These are phyloP conservation scores for Pseudopithomyces maydicus DNA, from an alignment of 2,329 filamentous ascomycete species.

Conservation along the genomic window DNA sequence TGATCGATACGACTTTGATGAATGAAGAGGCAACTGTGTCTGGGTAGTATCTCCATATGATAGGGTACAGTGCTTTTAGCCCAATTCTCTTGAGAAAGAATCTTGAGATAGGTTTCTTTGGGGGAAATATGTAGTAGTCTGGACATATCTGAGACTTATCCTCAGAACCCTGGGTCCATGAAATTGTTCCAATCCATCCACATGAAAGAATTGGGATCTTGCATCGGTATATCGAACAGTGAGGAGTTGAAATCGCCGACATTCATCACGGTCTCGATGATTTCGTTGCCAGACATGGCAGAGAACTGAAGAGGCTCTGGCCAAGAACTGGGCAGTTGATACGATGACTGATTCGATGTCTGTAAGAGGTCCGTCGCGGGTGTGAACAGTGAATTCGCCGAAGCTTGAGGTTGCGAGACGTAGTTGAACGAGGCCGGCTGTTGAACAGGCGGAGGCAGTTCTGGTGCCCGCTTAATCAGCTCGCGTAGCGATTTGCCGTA, in stretches of 20 bases:
- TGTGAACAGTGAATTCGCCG: conserved; percentile 7
- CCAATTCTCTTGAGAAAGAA: no score
- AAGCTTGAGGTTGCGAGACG: conserved; percentile 14
- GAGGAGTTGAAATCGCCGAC: conserved; percentile 64
- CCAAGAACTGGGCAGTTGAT: conserved; percentile 26
- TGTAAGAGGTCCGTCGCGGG: conserved; percentile 10
- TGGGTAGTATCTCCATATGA: no score
- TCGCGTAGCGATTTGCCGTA: conserved; percentile 63
- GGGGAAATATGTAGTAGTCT: background rate
- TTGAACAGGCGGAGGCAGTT: conserved; percentile 6
- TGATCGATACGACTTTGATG: no score
- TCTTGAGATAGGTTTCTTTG: no score
- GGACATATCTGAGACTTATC: background rate
- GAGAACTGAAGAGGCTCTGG: conserved; percentile 61
- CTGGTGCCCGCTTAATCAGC: conserved; percentile 36
- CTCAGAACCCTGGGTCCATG: conserved; percentile 35
- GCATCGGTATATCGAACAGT: conserved; percentile 62
- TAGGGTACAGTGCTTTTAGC: no score
- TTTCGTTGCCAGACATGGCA: conserved; percentile 72
- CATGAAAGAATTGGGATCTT: conserved; percentile 51
- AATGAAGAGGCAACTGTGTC: no score
- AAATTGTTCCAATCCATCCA: conserved; percentile 44
- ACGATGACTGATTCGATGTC: conserved; percentile 11
- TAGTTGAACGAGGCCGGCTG: conserved; percentile 7
- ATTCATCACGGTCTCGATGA: conserved; percentile 68